A percentile compares a stretch with the other conserved stretches of the same genome.
These are phyloP conservation scores for Fusarium beomiforme DNA, from an alignment of 2,329 filamentous ascomycete genomes.

Conservation along the genomic window DNA sequence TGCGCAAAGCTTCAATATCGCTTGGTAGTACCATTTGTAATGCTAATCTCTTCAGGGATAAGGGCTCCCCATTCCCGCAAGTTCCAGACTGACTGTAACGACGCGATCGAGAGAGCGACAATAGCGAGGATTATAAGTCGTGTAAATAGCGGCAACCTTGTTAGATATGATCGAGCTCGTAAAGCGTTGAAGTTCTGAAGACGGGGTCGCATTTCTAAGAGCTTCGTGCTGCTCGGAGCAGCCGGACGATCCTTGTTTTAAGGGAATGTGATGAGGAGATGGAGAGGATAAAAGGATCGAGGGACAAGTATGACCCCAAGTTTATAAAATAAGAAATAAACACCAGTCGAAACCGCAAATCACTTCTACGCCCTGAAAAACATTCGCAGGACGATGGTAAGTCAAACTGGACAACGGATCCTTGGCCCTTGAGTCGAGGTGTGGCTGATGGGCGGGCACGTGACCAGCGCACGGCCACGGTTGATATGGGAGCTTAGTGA, in stretches of 20 bases:
- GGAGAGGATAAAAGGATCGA: neutral
- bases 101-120: constrained; percentile 68
- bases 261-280: neutral
- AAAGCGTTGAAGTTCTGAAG: constrained; percentile 69
- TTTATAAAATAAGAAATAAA: constrained; percentile 1
- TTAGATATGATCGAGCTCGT: constrained; percentile 81
- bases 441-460: constrained; percentile 34
- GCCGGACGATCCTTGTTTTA: constrained; percentile 32
- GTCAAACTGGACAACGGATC: constrained; percentile 38
- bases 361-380: constrained; percentile 27
- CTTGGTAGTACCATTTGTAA: constrained; percentile 69
- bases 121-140: constrained; percentile 75
- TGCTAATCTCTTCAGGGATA: constrained; percentile 77
- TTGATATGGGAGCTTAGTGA: neutral
- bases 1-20: neutral
- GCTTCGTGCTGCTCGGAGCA: constrained; percentile 38
- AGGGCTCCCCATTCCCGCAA: constrained; percentile 81
- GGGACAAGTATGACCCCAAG: neutral
- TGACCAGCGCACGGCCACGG: constrained; percentile 32
- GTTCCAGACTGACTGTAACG: constrained; percentile 76
- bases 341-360: constrained; percentile 14
- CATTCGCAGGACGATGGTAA: constrained; percentile 17
- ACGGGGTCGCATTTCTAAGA: constrained; percentile 45
- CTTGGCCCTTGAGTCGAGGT: constrained; percentile 5
- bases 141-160: constrained; percentile 89